These are phyloP conservation scores for Pinus tabuliformis DNA, from an alignment of 75 land plant species.

Conservation along the genomic window DNA sequence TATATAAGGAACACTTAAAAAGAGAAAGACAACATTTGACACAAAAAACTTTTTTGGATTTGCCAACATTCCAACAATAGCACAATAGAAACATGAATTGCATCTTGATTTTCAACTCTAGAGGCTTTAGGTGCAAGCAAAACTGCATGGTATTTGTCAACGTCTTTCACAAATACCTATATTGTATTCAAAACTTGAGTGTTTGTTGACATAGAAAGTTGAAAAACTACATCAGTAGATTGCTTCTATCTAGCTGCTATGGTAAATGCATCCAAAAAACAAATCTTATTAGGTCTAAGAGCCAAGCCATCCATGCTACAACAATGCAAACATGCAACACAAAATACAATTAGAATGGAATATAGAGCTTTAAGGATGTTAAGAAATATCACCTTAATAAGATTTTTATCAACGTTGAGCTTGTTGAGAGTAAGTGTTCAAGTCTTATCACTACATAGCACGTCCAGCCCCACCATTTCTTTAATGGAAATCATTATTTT, in stretches of 20 bases:
- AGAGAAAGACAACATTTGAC: neutral
- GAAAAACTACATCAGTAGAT: neutral
- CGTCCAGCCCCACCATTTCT: constrained; percentile 93
- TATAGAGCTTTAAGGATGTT: neutral
- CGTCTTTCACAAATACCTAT: constrained; percentile 42
- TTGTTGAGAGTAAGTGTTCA: constrained; percentile 87
- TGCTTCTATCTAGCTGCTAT: neutral
- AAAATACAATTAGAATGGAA: too few species aligned
- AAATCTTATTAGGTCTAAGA: neutral
- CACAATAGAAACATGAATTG: constrained; percentile 28
- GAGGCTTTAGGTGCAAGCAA: constrained; percentile 44
- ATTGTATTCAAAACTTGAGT: neutral
- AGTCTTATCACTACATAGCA: constrained; percentile 88
- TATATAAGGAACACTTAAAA: neutral
- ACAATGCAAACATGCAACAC: neutral
- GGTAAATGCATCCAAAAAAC: neutral
- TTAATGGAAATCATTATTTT: neutral
- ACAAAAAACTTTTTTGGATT: constrained; percentile 44
- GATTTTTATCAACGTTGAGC: constrained; percentile 65
- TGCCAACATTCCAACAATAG: constrained; percentile 47
- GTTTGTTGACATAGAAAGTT: neutral
- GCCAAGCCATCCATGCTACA: too few species aligned
- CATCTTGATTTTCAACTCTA: constrained; percentile 50
- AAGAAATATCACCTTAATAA: constrained; percentile 51
- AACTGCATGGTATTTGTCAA: constrained; percentile 29